Conservation (phyloP, 257 asterid genomes). For the Phtheirospermum japonicum region DNA sequence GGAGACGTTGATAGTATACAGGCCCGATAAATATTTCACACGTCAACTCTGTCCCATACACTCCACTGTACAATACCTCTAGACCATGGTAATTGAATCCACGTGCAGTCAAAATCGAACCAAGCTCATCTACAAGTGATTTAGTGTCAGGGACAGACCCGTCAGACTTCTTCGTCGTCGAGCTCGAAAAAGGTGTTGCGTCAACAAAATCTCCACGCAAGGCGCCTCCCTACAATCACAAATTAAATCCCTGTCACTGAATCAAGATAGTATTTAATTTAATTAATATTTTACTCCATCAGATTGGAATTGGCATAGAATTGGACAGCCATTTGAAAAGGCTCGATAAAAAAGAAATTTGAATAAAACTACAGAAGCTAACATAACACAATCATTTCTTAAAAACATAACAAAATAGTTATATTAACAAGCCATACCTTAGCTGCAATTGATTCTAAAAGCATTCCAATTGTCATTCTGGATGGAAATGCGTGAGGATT, state of each 20-base stretch:
- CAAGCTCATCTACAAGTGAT: slow-evolving; percentile 82
- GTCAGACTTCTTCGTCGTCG: slow-evolving; percentile 40
- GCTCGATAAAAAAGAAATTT: not conserved
- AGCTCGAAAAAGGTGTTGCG: slow-evolving; percentile 84
- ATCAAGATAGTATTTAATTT: not conserved
- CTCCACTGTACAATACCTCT: slow-evolving; percentile 89
- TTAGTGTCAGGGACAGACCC: slow-evolving; percentile 42
- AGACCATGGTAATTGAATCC: slow-evolving; percentile 91
- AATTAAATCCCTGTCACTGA: slow-evolving; percentile 18
- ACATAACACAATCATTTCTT: slow-evolving; percentile 8
- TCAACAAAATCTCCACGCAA: slow-evolving; percentile 78
- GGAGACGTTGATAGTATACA: slow-evolving; percentile 92
- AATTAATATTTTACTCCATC: slow-evolving; percentile 3
- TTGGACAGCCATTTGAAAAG: slow-evolving; percentile 10
- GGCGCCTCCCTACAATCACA: slow-evolving; percentile 74
- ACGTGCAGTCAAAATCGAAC: slow-evolving; percentile 53
- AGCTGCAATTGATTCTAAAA: slow-evolving; percentile 93
- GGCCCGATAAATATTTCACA: slow-evolving; percentile 97
- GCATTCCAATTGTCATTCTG: slow-evolving; percentile 97
- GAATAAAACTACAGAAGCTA: not conserved
- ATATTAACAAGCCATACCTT: slow-evolving; percentile 56
- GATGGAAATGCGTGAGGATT: slow-evolving; percentile 99
- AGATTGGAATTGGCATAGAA: not conserved
- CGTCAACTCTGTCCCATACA: slow-evolving; percentile 81
- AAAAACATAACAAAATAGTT: not conserved